Base-by-base conservation (phyloP, 148 eudicot genomes). In the Amaranthus palmeri region DNA sequence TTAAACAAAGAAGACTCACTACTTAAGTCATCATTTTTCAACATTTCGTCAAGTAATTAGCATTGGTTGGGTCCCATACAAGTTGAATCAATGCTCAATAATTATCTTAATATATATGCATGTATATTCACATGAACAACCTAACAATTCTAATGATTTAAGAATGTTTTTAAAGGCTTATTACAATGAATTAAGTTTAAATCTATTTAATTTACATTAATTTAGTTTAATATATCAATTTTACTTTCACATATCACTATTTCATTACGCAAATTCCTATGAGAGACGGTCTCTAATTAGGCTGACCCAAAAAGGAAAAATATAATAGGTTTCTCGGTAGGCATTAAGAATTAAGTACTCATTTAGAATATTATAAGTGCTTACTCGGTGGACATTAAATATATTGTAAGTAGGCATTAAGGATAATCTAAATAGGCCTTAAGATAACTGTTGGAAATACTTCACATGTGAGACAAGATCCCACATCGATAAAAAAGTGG, bases 91-190 rank as follows among this genome's bases (percentile, higher is more conserved):
- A 11, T 6, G 13, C 12, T 54, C 17, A 8, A 54, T 25, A 54
- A 54, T 54, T 13, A 3, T 17, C 13, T 5, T 12, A 54, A 3
- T 13, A 9, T 13, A 9, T 40, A 11, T 1, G 9, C 3, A 18
- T 17, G 42, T 4, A 66, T 5, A 14, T 25, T 67, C 70, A 67
- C 70, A 50, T 67, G 70, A 49, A 15, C 53, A 47, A 46, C 52
- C 47, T 1, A 41, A 65, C 50, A 63, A 5, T n/a, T 5, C 50
- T 63, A 50, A 43, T 42, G n/a, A 66, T 41, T 49, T 6, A 25
- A 25, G 55, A 15, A 66, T 66, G 69, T 54, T 47, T 7, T 64
- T 50, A 36, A n/a, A 25, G 51, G 7, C 45, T 44, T 36, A 10
- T 64, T 4, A 18, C 2, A 49, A 47, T 63, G 49, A 67, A 15